Evolutionary conservation across 768 basidiomycete genomes (phyloP).

Genomic region (Boletus sensibilis): DNA sequence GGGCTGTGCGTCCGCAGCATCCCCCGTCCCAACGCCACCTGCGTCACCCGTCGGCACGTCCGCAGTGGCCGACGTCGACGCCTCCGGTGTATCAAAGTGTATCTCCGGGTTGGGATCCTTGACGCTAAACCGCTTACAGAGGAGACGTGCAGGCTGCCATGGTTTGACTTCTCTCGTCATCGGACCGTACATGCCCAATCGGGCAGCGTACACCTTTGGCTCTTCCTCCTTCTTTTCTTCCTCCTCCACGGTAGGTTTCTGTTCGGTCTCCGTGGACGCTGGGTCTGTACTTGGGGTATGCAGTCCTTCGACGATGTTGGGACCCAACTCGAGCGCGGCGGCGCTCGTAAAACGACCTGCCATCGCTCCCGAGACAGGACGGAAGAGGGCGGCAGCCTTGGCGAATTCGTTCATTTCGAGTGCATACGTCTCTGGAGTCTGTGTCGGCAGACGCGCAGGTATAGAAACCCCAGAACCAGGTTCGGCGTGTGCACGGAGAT

Average conservation of each 20-base stretch:
- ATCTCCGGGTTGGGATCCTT: slow-evolving; percentile 76
- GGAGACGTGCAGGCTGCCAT: slow-evolving; percentile 81
- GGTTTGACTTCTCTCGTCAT: slow-evolving; percentile 72
- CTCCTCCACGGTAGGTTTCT: slow-evolving; percentile 41
- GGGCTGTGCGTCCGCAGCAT: not conserved
- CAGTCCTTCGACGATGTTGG: slow-evolving; percentile 64
- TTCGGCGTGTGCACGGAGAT: slow-evolving; percentile 72
- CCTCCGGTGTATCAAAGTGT: slow-evolving; percentile 31
- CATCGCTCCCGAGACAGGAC: slow-evolving; percentile 90
- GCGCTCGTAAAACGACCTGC: slow-evolving; percentile 91
- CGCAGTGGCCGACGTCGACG: slow-evolving; percentile 22
- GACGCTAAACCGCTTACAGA: slow-evolving; percentile 94
- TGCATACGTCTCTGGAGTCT: slow-evolving; percentile 67
- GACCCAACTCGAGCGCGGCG: slow-evolving; percentile 62
- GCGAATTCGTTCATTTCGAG: slow-evolving; percentile 85
- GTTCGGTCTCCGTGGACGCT: slow-evolving; percentile 38
- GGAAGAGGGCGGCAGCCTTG: slow-evolving; percentile 85
- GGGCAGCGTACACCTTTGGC: slow-evolving; percentile 79
- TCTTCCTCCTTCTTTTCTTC: slow-evolving; percentile 55
- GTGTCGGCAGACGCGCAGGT: slow-evolving; percentile 52
- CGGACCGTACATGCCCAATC: slow-evolving; percentile 85
- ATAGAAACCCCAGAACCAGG: slow-evolving; percentile 43
- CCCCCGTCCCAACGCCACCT: not conserved
- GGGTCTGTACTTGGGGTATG: slow-evolving; percentile 51
- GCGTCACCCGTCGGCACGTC: slow-evolving; percentile 6